Percentiles rank a stretch among this genome's conserved stretches.
These are phyloP conservation scores for Kazachstania kunashirensis DNA, from an alignment of 805 yeast genomes.

Conservation along the genomic window DNA sequence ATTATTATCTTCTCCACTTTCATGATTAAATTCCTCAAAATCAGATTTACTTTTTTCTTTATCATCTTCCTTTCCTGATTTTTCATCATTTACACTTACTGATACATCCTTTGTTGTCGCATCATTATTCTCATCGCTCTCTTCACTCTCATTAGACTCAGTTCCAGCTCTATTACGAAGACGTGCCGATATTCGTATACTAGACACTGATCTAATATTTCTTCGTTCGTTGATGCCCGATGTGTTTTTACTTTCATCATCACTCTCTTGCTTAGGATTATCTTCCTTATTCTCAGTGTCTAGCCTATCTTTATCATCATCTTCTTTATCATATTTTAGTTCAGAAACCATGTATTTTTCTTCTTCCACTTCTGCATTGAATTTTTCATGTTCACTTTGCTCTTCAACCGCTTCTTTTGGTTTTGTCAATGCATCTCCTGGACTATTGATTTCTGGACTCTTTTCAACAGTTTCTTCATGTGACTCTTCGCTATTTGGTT, in stretches of 20 bases:
- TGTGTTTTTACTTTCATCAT: neutral
- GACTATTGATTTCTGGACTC: too few species aligned
- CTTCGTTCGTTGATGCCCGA: neutral
- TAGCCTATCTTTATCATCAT: too few species aligned
- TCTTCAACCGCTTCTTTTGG: neutral
- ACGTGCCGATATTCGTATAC: conserved; percentile 1
- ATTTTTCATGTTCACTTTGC: neutral
- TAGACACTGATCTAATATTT: neutral
- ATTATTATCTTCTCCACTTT: neutral
- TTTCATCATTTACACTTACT: conserved; percentile 6
- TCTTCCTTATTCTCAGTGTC: conserved; percentile 1
- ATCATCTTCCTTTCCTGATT: conserved; percentile 3
- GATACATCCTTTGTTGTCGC: too few species aligned
- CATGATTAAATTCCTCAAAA: too few species aligned
- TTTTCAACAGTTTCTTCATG: too few species aligned
- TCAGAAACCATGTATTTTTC: too few species aligned
- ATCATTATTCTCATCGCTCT: conserved; percentile 1
- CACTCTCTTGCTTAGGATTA: neutral
- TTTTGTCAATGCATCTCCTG: neutral
- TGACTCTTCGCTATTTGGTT: too few species aligned
- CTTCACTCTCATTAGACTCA: neutral
- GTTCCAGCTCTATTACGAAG: neutral
- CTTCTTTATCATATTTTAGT: too few species aligned
- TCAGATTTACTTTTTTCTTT: conserved; percentile 1
- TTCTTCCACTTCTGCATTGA: conserved; percentile 1